Evolutionary conservation across 805 yeast species (phyloP).

Genomic region (Saccharomycopsis vini): DNA sequence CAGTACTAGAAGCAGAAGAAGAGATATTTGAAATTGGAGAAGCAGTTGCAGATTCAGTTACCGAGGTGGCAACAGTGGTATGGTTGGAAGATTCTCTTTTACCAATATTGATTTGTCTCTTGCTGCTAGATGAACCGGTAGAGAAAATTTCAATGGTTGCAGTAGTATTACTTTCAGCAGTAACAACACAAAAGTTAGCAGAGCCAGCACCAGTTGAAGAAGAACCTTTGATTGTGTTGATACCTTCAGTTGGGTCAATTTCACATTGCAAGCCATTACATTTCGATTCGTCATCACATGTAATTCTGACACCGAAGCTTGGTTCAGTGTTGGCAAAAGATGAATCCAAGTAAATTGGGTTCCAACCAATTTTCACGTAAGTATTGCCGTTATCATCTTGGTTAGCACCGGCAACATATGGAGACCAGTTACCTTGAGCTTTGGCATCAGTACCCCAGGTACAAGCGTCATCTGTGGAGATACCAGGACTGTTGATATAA

Average conservation of each 20-base stretch:
- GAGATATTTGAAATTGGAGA: neutral
- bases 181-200: conserved; percentile 75
- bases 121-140: conserved; percentile 14
- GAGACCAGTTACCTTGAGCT: conserved; percentile 86
- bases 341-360: conserved; percentile 69
- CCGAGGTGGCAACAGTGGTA: neutral
- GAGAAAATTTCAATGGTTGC: conserved; percentile 70
- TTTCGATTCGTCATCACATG: conserved; percentile 58
- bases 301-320: conserved; percentile 59
- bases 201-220: conserved; percentile 48
- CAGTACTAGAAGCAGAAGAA: conserved; percentile 4
- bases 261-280: conserved; percentile 78
- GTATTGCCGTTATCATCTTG: conserved; percentile 63
- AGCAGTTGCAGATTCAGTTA: conserved; percentile 1
- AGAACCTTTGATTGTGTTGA: conserved; percentile 45
- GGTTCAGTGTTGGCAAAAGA: conserved; percentile 48
- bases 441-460: conserved; percentile 68
- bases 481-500: conserved; percentile 80
- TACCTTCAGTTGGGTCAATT: conserved; percentile 63
- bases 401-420: conserved; percentile 89
- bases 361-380: conserved; percentile 83
- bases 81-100: neutral
- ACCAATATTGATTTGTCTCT: neutral
- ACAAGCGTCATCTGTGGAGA: conserved; percentile 66
- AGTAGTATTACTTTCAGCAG: conserved; percentile 52